Percentiles rank a stretch among this genome's conserved stretches.
These are phyloP conservation scores for Epicoccum nigrum DNA, from an alignment of 2,329 filamentous ascomycete genomes.

Conservation along the genomic window DNA sequence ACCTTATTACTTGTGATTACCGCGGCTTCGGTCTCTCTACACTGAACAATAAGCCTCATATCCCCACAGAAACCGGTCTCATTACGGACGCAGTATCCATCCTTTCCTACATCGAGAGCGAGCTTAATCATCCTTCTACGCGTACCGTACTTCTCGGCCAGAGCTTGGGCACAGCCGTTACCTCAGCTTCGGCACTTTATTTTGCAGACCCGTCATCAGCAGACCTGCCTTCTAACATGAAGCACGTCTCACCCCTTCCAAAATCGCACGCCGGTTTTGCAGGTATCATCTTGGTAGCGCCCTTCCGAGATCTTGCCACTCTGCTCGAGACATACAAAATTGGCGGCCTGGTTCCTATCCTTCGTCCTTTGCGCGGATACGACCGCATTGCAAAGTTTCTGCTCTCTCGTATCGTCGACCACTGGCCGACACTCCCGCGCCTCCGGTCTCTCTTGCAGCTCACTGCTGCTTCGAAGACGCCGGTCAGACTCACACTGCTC, in stretches of 20 bases:
- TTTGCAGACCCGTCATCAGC: constrained; percentile 57
- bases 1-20: constrained; percentile 90
- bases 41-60: constrained; percentile 56
- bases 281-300: constrained; percentile 77
- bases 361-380: constrained; percentile 74
- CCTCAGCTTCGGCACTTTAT: constrained; percentile 73
- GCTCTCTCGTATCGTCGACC: constrained; percentile 71
- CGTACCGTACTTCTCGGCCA: constrained; percentile 85
- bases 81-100: constrained; percentile 78
- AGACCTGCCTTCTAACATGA: constrained; percentile 25
- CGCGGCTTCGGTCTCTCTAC: constrained; percentile 84
- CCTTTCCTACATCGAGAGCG: constrained; percentile 72
- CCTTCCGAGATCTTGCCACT: constrained; percentile 75
- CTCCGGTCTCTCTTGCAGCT: constrained; percentile 62
- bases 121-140: constrained; percentile 68
- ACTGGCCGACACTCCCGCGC: constrained; percentile 75
- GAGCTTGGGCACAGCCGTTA: constrained; percentile 85
- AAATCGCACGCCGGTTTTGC: constrained; percentile 66
- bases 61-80: constrained; percentile 78
- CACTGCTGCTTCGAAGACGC: constrained; percentile 40
- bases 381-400: constrained; percentile 69
- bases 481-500: constrained; percentile 71
- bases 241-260: constrained; percentile 8
- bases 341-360: constrained; percentile 76
- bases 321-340: constrained; percentile 80